Evolutionary conservation across 176 grass and related monocot species (phyloP).

Genomic region (Rhynchospora breviuscula): DNA sequence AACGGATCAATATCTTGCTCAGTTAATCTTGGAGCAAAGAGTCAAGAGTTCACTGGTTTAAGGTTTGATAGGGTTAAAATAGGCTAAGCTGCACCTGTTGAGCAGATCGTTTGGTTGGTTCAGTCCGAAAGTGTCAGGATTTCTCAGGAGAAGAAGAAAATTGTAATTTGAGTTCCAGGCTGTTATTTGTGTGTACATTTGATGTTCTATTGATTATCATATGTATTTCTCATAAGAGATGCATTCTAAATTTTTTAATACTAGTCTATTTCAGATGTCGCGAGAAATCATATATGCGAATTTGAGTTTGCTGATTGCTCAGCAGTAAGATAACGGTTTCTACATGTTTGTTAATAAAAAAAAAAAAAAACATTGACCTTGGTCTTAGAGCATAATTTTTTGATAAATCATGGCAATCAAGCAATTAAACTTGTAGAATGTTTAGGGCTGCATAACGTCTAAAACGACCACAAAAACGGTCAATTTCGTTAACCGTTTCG

Average conservation of each 20-base stretch:
- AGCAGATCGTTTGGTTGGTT: conserved; percentile 28
- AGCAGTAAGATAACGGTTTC: not conserved
- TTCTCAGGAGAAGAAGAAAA: conserved; percentile 32
- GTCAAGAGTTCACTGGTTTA: conserved; percentile 21
- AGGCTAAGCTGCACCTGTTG: conserved; percentile 39
- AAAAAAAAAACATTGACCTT: too few relatives aligned
- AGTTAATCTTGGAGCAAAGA: conserved; percentile 16
- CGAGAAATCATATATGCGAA: not conserved
- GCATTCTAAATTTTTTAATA: conserved; percentile 9
- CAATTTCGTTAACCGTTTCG: too few relatives aligned
- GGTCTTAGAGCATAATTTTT: not conserved
- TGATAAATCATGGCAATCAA: not conserved
- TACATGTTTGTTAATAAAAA: too few relatives aligned
- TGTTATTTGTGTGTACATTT: conserved; percentile 37
- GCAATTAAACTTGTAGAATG: not conserved
- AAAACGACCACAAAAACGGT: too few relatives aligned
- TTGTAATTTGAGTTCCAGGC: conserved; percentile 52
- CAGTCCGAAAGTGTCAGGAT: conserved; percentile 70
- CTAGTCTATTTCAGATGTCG: not conserved
- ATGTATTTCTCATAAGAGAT: conserved; percentile 15
- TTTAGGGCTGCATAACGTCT: too few relatives aligned
- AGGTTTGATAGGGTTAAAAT: conserved; percentile 41
- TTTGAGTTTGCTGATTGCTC: not conserved
- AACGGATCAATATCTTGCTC: too few relatives aligned
- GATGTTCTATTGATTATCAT: not conserved